A percentile compares a stretch with the other conserved stretches of the same genome.
Evolutionary conservation across 1,284 basidiomycete species (phyloP).

Genomic region (Apiotrichum brassicae): DNA sequence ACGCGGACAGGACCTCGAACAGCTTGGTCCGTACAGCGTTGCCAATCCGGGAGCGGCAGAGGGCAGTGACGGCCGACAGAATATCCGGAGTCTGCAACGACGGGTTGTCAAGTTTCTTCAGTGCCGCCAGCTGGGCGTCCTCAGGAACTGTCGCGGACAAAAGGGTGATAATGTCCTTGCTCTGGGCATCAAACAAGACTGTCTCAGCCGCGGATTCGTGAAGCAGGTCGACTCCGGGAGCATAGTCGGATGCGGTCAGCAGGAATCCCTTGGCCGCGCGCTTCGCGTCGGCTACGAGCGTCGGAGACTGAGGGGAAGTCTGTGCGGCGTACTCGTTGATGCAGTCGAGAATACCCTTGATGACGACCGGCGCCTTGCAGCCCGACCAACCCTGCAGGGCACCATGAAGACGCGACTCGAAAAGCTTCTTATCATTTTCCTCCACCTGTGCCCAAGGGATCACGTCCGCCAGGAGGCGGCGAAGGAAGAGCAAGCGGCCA

Average conservation of each 20-base stretch:
- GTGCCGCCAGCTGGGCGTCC: slow-evolving; percentile 11
- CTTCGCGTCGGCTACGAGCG: neutral
- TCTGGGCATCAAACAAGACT: neutral
- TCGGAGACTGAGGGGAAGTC: neutral
- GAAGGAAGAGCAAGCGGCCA: slow-evolving; percentile 30
- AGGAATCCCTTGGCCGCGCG: slow-evolving; percentile 1
- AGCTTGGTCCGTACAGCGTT: slow-evolving; percentile 10
- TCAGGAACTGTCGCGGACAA: slow-evolving; percentile 5
- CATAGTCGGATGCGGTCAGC: neutral
- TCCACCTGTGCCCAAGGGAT: slow-evolving; percentile 21
- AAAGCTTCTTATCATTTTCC: neutral
- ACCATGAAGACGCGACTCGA: slow-evolving; percentile 15
- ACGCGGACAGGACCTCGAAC: slow-evolving; percentile 6
- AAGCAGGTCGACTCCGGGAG: slow-evolving; percentile 13
- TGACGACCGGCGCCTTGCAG: slow-evolving; percentile 2
- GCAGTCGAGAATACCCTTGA: slow-evolving; percentile 17
- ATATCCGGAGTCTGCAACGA: neutral
- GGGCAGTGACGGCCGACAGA: neutral
- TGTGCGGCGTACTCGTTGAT: slow-evolving; percentile 13
- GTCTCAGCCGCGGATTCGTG: slow-evolving; percentile 8
- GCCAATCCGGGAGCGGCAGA: neutral
- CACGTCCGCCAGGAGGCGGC: slow-evolving; percentile 28
- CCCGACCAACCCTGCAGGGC: slow-evolving; percentile 5
- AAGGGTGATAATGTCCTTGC: slow-evolving; percentile 2
- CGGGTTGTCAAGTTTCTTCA: neutral